A percentile compares a stretch with the other conserved stretches of the same genome.
Conservation (phyloP, 2,329 filamentous ascomycete genomes). For the Metarhizium humberi region DNA sequence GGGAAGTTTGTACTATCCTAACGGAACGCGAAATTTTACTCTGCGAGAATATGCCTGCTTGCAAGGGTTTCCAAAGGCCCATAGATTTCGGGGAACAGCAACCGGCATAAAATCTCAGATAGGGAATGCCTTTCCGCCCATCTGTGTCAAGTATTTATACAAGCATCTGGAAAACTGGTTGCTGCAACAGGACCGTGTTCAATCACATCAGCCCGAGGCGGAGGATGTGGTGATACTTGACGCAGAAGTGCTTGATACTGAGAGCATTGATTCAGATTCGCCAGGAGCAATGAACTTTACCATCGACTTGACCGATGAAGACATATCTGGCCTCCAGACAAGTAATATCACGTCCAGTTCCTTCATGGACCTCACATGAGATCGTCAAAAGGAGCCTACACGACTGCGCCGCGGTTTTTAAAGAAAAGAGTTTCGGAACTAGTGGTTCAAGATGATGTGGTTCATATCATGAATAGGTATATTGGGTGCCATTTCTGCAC, state of each 20-base stretch:
- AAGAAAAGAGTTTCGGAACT: background rate
- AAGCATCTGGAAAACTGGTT: conserved; percentile 38
- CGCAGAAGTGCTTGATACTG: background rate
- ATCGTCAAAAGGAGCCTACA: background rate
- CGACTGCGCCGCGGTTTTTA: background rate
- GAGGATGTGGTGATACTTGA: conserved; percentile 15
- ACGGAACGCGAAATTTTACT: conserved; percentile 53
- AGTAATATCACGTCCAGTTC: background rate
- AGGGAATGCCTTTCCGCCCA: conserved; percentile 69
- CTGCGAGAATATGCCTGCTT: conserved; percentile 58
- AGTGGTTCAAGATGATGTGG: no score
- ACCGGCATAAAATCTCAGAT: conserved; percentile 52
- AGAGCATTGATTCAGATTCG: conserved; percentile 9
- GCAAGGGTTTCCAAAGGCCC: conserved; percentile 57
- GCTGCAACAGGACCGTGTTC: conserved; percentile 30
- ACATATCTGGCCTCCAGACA: background rate
- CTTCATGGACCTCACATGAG: background rate
- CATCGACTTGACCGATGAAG: background rate
- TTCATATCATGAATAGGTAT: no score
- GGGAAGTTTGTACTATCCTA: conserved; percentile 54
- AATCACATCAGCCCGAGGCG: conserved; percentile 7
- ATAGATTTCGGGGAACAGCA: conserved; percentile 42
- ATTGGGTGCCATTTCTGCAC: no score
- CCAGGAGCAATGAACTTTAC: background rate
- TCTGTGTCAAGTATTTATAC: conserved; percentile 40